Percentiles rank a stretch among this genome's conserved stretches.
Conservation (phyloP, 2,329 filamentous ascomycete genomes). For the Chlorencoelia australis region DNA sequence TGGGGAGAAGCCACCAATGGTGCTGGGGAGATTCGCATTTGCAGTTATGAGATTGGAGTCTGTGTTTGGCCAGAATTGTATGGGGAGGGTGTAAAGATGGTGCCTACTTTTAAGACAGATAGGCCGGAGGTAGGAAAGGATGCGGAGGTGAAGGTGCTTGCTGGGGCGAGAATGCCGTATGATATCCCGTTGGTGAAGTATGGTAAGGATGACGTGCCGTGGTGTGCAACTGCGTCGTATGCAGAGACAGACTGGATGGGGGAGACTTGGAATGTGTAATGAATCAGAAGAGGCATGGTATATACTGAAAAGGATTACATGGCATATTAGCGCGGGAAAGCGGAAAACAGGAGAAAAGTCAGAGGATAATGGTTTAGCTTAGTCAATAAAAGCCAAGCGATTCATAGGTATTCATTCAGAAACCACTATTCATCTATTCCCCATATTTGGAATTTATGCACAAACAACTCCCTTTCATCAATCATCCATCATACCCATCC, state of each 20-base stretch:
- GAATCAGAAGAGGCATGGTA: neutral
- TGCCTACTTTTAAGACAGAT: slow-evolving; percentile 57
- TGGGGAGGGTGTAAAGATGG: slow-evolving; percentile 43
- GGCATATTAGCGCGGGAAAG: too few species aligned
- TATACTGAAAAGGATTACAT: neutral
- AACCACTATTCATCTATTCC: neutral
- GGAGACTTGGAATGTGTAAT: slow-evolving; percentile 9
- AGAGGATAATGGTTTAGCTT: too few species aligned
- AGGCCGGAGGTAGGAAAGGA: slow-evolving; percentile 30
- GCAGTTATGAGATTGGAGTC: slow-evolving; percentile 78
- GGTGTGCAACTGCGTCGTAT: slow-evolving; percentile 59
- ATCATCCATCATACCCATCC: neutral
- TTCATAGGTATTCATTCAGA: neutral
- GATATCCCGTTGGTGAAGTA: slow-evolving; percentile 65
- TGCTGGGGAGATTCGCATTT: slow-evolving; percentile 55
- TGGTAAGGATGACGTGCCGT: slow-evolving; percentile 53
- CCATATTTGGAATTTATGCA: neutral
- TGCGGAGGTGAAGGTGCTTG: slow-evolving; percentile 27
- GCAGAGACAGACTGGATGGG: slow-evolving; percentile 44
- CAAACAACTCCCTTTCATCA: neutral
- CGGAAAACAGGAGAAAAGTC: too few species aligned
- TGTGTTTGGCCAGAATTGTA: slow-evolving; percentile 65
- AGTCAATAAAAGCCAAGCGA: too few species aligned
- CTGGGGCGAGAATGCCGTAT: slow-evolving; percentile 77
- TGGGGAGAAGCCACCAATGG: slow-evolving; percentile 60